Base-by-base conservation (phyloP, 495 filamentous ascomycete genomes). In the Xylaria acuta region DNA sequence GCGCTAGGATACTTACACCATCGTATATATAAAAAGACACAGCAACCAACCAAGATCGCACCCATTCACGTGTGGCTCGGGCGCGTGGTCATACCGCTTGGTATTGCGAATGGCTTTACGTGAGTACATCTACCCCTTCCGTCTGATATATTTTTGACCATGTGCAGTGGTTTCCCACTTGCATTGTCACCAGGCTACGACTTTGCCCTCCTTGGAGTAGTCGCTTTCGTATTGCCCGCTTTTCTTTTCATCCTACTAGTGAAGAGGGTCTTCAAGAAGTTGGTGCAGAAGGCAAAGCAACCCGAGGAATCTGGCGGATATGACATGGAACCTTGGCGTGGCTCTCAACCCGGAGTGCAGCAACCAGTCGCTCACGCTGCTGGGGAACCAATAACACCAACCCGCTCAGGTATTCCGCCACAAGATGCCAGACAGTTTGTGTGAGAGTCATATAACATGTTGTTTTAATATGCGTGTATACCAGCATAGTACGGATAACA, bases 11-110 rank as follows among this genome's bases (percentile, higher is more conserved):
- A 85, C 70, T 69, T 81, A 43, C 82, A 89, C 73, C 85, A 88
- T 70, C 80, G 81, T 40, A 75, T 83, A 59, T 89, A 82, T 79
- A 84, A 82, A 60, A 72, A 80, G 59, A 82, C 80, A 16, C 78
- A 82, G 72, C 74, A 79, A 36, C 74, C 82, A 3, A 87, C 86
- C 0, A 81, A 84, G 67, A 71, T 87, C 18, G 83, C 84, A 38
- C 77, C 76, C n/a, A 74, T 86, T 45, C 85, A 87, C 64, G 78
- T 84, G 11, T 87, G 84, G 79, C 74, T 88, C 7, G 89, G 89
- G 2, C 84, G 86, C 5, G n/a, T 84, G 3, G 77, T 88, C 34
- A 80, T 90, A 12, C 49, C 82, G 18, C 43, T 84, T 5, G 89
- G 87, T 11, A 79, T 88, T 25, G 68, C 82, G 22, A 88, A 89